A percentile compares a stretch with the other conserved stretches of the same genome.
These are phyloP conservation scores for Tolypocladium tundrense DNA, from an alignment of 2,329 filamentous ascomycete genomes.

Conservation along the genomic window DNA sequence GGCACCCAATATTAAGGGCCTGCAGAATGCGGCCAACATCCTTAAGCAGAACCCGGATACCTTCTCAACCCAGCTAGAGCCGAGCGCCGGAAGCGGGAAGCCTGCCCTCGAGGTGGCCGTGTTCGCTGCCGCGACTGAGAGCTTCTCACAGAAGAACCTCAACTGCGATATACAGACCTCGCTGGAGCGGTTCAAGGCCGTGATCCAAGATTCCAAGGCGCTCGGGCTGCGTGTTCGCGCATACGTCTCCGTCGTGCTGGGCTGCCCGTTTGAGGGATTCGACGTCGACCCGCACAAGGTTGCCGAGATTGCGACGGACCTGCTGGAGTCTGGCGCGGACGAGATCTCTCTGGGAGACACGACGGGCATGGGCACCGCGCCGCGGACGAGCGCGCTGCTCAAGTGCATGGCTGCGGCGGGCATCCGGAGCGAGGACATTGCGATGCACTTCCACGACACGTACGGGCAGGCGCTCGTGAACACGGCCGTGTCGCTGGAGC, in stretches of 20 bases:
- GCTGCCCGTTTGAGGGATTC: constrained; percentile 65
- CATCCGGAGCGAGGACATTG: constrained; percentile 59
- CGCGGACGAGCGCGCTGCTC: constrained; percentile 54
- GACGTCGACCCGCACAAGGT: constrained; percentile 54
- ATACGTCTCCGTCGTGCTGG: constrained; percentile 71
- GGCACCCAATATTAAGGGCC: constrained; percentile 64
- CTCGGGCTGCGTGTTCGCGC: constrained; percentile 60
- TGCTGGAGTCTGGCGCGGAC: constrained; percentile 80
- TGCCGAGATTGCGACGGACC: constrained; percentile 53
- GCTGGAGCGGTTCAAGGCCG: constrained; percentile 56
- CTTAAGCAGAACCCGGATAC: constrained; percentile 39
- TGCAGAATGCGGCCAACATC: constrained; percentile 50
- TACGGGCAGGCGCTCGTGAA: constrained; percentile 82
- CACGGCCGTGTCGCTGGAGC: constrained; percentile 63
- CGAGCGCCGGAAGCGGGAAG: constrained; percentile 25
- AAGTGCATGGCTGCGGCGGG: constrained; percentile 55
- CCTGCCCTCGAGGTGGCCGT: constrained; percentile 62
- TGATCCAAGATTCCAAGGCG: constrained; percentile 58
- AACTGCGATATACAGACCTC: constrained; percentile 72
- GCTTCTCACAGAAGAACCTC: constrained; percentile 71
- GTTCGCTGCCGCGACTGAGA: constrained; percentile 73
- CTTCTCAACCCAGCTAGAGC: constrained; percentile 40
- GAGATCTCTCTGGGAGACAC: constrained; percentile 88
- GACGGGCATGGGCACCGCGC: constrained; percentile 80
- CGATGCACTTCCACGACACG: constrained; percentile 83